Evolutionary conservation across 768 basidiomycete genomes (phyloP).

Genomic region (Tulasnella sp.): DNA sequence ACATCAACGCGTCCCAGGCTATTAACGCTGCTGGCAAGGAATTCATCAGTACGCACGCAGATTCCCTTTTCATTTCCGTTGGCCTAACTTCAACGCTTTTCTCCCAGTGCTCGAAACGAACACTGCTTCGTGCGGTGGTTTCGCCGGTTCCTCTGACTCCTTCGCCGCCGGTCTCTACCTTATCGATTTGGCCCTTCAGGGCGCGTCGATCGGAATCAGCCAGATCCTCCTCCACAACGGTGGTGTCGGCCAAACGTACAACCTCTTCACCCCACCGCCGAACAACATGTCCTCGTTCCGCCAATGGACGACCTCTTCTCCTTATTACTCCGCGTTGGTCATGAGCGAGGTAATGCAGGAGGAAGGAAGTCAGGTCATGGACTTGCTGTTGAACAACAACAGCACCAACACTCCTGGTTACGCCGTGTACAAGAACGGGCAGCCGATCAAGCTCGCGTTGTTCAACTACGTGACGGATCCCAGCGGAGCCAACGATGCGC

Average conservation of each 20-base stretch:
- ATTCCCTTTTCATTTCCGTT: background rate
- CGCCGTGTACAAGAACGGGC: slow-evolving; percentile 62
- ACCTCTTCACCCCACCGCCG: slow-evolving; percentile 39
- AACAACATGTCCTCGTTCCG: slow-evolving; percentile 43
- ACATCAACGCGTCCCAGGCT: slow-evolving; percentile 6
- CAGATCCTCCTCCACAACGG: slow-evolving; percentile 35
- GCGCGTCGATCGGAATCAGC: slow-evolving; percentile 41
- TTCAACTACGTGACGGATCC: slow-evolving; percentile 14
- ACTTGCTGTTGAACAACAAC: slow-evolving; percentile 43
- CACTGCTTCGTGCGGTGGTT: slow-evolving; percentile 41
- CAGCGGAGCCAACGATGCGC: slow-evolving; percentile 6
- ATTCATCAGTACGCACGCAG: background rate
- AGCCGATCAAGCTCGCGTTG: slow-evolving; percentile 24
- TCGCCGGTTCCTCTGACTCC: slow-evolving; percentile 43
- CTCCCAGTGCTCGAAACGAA: slow-evolving; percentile 32
- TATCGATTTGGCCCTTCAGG: slow-evolving; percentile 46
- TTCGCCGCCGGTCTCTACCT: slow-evolving; percentile 53
- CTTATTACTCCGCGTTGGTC: slow-evolving; percentile 63
- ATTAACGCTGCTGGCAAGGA: background rate
- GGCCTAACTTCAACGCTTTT: slow-evolving; percentile 12
- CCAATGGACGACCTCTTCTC: slow-evolving; percentile 62
- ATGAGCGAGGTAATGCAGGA: slow-evolving; percentile 62
- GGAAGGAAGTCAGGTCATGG: slow-evolving; percentile 51
- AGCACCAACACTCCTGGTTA: slow-evolving; percentile 49
- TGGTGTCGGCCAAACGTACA: slow-evolving; percentile 35